Base-by-base conservation (phyloP, 768 basidiomycete species). In the Porpolomopsis calyptriformis region DNA sequence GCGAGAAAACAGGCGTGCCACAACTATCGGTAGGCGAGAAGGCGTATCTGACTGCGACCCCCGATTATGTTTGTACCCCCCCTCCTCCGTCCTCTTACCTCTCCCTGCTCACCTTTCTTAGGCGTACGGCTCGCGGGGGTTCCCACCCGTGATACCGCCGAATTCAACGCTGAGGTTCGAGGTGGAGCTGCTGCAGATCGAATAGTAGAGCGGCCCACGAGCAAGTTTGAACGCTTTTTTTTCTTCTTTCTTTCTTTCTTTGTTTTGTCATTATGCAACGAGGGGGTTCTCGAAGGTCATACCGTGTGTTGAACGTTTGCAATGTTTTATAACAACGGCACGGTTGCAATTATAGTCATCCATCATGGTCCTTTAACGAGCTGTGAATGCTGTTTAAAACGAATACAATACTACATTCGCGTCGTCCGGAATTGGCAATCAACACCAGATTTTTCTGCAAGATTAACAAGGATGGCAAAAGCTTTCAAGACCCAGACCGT, bases 101-200 rank as follows among this genome's bases (percentile, higher is more conserved):
- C 27, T 22, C 51, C 37, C 43, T 38, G 11, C 18, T 18, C 20
- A 37, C 42, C 40, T n/a, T n/a, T n/a, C n/a, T n/a, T 53, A 88
- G 84, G 85, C 70, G 39, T 88, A 89, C 52, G 87, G 86, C 11
- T 18, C 63, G 20, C 73, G 80, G 16, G 88, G 89, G 6, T 88
- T 82, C 64, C 78, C 80, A 7, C 84, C 84, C 16, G 68, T 84
- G 50, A 91, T 91, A 61, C 87, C 87, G 10, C 59, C 82, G 53
- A 80, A 90, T 59, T 60, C 85, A 4, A 78, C 74, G 10, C 73
- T 93, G 61, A 72, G 64, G 50, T 92, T 92, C 57, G 86, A 89
- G 64, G 85, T 93, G 43, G 85, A 92, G 65, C 71, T 93, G 40
- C 50, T 90, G 48, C 69, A 74, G 61, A 88, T 91, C 67, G 79